These are phyloP conservation scores for Podospora pseudopauciseta DNA, from an alignment of 495 filamentous ascomycete species.

Conservation along the genomic window DNA sequence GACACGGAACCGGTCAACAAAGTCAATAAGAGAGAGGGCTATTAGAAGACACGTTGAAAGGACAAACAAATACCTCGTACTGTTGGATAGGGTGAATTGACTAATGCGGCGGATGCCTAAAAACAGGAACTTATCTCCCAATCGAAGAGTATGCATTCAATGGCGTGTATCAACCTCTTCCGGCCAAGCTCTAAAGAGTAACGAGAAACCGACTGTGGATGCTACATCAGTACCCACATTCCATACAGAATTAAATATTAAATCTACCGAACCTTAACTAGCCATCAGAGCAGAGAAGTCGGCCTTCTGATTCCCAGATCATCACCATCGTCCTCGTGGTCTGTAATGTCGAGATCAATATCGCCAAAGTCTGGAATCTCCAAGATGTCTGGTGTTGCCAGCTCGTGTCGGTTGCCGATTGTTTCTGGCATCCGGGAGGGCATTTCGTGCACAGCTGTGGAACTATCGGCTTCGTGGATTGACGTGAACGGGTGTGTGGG, in stretches of 20 bases:
- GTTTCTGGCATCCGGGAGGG: not conserved
- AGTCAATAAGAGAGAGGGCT: constrained; percentile 25
- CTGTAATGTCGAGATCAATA: not conserved
- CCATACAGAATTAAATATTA: not conserved
- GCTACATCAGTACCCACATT: not conserved
- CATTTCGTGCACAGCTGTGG: not conserved
- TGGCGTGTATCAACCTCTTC: not conserved
- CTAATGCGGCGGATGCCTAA: not conserved
- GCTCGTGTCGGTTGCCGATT: not conserved
- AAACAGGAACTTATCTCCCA: not conserved
- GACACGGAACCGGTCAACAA: constrained; percentile 64
- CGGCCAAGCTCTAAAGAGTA: not conserved
- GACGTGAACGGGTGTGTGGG: not conserved
- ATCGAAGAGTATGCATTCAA: not conserved
- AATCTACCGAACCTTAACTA: not conserved
- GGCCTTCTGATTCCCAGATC: not conserved
- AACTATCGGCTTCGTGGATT: not conserved
- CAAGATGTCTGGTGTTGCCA: not conserved
- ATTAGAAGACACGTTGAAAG: constrained; percentile 7
- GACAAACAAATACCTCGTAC: not conserved
- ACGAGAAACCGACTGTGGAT: not conserved
- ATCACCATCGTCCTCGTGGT: not conserved
- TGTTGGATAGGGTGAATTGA: not conserved
- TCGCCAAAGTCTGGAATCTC: constrained; percentile 1
- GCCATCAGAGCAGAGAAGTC: not conserved